These are phyloP conservation scores for Leavenworthia alabamica DNA, from an alignment of 345 rosid species.

Conservation along the genomic window DNA sequence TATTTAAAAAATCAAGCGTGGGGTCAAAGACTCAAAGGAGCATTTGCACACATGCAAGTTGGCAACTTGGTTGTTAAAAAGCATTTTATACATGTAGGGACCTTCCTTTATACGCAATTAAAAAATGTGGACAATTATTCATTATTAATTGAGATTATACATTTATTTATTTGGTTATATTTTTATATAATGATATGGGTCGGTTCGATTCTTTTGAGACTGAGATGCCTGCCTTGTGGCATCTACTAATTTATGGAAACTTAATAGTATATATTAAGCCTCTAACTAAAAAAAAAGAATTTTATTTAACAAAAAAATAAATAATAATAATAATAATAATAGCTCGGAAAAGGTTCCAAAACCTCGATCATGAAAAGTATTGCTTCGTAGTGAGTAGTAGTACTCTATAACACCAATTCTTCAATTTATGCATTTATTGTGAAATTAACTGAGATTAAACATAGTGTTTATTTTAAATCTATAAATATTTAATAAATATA, in stretches of 20 bases:
- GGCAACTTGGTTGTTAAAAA: conserved; percentile 28
- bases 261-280: background rate
- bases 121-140: background rate
- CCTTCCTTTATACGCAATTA: conserved; percentile 13
- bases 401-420: background rate
- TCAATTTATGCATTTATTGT: background rate
- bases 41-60: conserved; percentile 34
- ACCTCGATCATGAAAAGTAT: no score
- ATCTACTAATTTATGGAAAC: background rate
- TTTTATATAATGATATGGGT: background rate
- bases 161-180: background rate
- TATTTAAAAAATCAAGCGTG: conserved; percentile 7
- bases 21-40: conserved; percentile 20
- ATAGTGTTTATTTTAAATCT: background rate
- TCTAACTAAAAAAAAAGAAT: background rate
- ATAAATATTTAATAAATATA: conserved; percentile 10
- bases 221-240: conserved; percentile 17
- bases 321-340: no score
- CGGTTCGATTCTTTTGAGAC: conserved; percentile 10
- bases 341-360: no score
- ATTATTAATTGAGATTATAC: background rate
- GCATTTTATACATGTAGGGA: conserved; percentile 31
- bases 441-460: background rate
- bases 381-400: no score
- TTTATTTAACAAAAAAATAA: no score